These are phyloP conservation scores for Voacanga thouarsii DNA, from an alignment of 257 asterid species.

Conservation along the genomic window DNA sequence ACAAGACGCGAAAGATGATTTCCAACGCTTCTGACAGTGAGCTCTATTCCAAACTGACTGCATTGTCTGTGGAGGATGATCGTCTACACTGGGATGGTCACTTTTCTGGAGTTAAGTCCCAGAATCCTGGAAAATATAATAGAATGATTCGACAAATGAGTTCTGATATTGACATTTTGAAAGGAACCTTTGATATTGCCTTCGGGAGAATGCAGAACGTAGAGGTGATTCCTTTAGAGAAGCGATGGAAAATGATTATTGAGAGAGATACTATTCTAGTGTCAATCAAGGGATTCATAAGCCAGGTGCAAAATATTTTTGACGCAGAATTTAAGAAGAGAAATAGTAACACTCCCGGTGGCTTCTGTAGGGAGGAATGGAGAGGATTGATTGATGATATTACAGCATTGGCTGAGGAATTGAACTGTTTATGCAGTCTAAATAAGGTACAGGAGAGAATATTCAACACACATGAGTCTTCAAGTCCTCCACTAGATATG, in stretches of 20 bases:
- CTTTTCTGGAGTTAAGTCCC: slow-evolving; percentile 17
- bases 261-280: slow-evolving; percentile 52
- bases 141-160: slow-evolving; percentile 52
- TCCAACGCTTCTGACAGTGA: slow-evolving; percentile 39
- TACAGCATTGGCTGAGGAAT: slow-evolving; percentile 29
- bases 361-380: slow-evolving; percentile 33
- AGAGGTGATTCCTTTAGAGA: slow-evolving; percentile 58
- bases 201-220: slow-evolving; percentile 55
- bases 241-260: slow-evolving; percentile 52
- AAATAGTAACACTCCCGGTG: slow-evolving; percentile 12
- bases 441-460: slow-evolving; percentile 14
- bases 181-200: slow-evolving; percentile 57
- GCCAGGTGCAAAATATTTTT: slow-evolving; percentile 31
- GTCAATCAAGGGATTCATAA: slow-evolving; percentile 43
- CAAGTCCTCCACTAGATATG: not conserved
- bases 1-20: slow-evolving; percentile 23
- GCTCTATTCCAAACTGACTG: slow-evolving; percentile 27
- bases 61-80: slow-evolving; percentile 14
- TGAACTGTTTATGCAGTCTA: slow-evolving; percentile 28
- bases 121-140: slow-evolving; percentile 34
- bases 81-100: slow-evolving; percentile 9
- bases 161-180: slow-evolving; percentile 57
- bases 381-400: slow-evolving; percentile 31
- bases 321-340: slow-evolving; percentile 27
- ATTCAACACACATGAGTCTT: not conserved